A percentile compares a stretch with the other conserved stretches of the same genome.
These are phyloP conservation scores for Aspergillus quadricinctus DNA, from an alignment of 2,329 filamentous ascomycete genomes.

Conservation along the genomic window DNA sequence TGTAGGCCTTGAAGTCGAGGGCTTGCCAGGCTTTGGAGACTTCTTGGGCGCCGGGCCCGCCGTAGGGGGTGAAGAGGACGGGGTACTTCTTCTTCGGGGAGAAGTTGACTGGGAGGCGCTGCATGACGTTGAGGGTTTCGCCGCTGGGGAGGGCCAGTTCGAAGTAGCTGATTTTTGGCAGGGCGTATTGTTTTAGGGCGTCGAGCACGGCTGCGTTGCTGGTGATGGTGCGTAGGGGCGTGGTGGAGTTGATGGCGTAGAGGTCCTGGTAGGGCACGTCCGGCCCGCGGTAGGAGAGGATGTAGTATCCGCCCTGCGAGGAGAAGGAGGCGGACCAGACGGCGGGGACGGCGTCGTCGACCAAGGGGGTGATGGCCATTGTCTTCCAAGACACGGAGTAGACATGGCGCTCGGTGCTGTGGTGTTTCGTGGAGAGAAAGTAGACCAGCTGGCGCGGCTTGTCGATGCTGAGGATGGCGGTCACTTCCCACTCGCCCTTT, in stretches of 20 bases:
- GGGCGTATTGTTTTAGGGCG: conserved; percentile 55
- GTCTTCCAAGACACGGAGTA: conserved; percentile 60
- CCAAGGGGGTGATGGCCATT: conserved; percentile 53
- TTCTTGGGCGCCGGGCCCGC: conserved; percentile 61
- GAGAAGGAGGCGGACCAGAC: conserved; percentile 65
- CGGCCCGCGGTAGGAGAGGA: conserved; percentile 61
- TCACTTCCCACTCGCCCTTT: conserved; percentile 62
- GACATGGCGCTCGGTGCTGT: conserved; percentile 64
- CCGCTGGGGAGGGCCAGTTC: conserved; percentile 60
- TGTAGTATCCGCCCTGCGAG: conserved; percentile 58
- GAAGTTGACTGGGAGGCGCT: conserved; percentile 62
- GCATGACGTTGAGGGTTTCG: conserved; percentile 60
- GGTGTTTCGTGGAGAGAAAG: conserved; percentile 61
- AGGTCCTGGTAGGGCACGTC: conserved; percentile 67
- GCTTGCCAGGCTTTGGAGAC: conserved; percentile 55
- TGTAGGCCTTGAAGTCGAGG: conserved; percentile 59
- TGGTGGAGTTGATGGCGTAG: conserved; percentile 53
- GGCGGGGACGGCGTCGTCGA: conserved; percentile 56
- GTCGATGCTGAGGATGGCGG: conserved; percentile 57
- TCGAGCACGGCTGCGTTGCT: conserved; percentile 56
- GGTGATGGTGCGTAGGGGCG: conserved; percentile 55
- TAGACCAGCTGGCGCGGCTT: conserved; percentile 54
- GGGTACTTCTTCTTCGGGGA: conserved; percentile 61
- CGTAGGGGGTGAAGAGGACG: conserved; percentile 63
- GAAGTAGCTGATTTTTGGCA: conserved; percentile 62